Base-by-base conservation (phyloP, 1,139 yeast species). In the Groenewaldozyma auringiensis region DNA sequence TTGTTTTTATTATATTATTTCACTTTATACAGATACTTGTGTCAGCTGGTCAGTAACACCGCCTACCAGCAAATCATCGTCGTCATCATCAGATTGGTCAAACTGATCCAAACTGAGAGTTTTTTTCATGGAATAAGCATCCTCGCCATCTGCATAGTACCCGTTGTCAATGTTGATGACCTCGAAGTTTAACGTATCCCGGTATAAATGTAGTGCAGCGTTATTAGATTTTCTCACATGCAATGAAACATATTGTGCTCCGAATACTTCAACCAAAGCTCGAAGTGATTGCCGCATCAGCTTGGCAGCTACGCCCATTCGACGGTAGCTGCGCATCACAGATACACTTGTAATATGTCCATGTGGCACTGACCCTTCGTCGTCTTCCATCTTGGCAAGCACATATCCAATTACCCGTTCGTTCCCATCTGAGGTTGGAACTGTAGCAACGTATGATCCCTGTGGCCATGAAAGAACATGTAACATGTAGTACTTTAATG, bases 401-500 rank as follows among this genome's bases (percentile, higher is more conserved):
- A 87, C 97, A 62, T 92, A 94, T 3, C 98, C 98, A 33, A 92
- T 94, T 41, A 92, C 75, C 55, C 86, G 83, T 62, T 86, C 95
- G 21, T 64, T 67, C 21, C 68, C 72, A 21, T 60, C 63, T 13
- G 66, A 57, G 45, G 71, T 76, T 2, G 75, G 79, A 1, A 94
- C 85, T 1, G 94, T 83, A 21, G 98, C 98, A 32, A 92, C 98
- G 69, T 82, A 92, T 43, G 96, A 86, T 4, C 95, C 94, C 64
- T 92, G 96, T 1, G 99, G 98, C 98, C 98, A 92, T 37, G 96
- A 83, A 47, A 89, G 70, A 17, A 88, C 76, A 65, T 92, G 99
- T 65, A 92, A 92, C 75, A 94, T 76, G 65, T 89, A 92, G 66
- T 89, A 92, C 66, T 89, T 89, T 66, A 89, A 71, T 55, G 84